Evolutionary conservation across 2,329 filamentous ascomycete species (phyloP), one percentile per base, ranked within the genome.

Genomic region (Talaromyces sp.): DNA sequence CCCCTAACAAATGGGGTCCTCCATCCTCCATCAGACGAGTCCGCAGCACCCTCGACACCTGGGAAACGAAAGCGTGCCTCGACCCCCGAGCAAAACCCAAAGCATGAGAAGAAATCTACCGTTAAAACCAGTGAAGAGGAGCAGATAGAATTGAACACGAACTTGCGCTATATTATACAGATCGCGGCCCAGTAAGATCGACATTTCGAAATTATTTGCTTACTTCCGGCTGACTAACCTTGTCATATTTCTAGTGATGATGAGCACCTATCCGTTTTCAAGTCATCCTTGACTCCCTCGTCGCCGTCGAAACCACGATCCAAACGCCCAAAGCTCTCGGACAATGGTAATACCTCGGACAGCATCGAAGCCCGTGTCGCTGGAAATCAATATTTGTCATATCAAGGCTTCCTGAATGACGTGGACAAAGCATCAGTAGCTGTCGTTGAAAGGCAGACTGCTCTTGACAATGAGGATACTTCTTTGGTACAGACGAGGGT

Each of bases 401-500:
- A 78, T 19, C 73, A 74, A 36, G 73, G 74, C 43, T 76, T 78
- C 19, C 60, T 74, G 45, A 65, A 72, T 53, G 76, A 78, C 62
- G 72, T 78, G 50, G 73, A 77, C 56, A 70, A 67, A 53, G 73
- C 73, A 8, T 72, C 73, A 33, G 60, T 66, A 25, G 67, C 67
- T 21, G 67, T 75, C 17, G 70, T 75, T 56, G 72, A 75, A 56
- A 66, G 67, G 56, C 71, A 72, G 57, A 59, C 63, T 28, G 58
- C 62, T 28, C 63, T 61, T 8, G 57, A 63, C 11, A 67, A 70
- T 45, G 67, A 65, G 8, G 61, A 68, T 13, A 65, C 69, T 17
- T 59, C 69, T 52, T 69, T 67, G 59, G 66, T 72, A 8, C 69
- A 74, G 56, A 73, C 69, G 53, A 78, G 78, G 60, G 79, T 83